These are phyloP conservation scores for Lactarius hengduanensis DNA, from an alignment of 768 basidiomycete genomes.

Conservation along the genomic window DNA sequence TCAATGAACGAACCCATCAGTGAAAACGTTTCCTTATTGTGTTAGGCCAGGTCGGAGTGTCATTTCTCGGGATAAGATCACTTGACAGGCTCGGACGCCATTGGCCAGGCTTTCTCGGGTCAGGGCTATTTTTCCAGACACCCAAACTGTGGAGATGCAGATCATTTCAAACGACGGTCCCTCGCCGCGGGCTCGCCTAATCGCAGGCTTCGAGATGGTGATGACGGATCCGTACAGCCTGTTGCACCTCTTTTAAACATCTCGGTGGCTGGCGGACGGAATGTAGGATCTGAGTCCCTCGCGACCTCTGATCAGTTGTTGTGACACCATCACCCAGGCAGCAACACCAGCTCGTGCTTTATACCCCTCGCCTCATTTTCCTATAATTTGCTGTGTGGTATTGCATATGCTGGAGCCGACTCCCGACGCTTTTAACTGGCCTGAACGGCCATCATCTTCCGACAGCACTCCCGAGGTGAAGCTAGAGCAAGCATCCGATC, in stretches of 20 bases:
- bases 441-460: conserved; percentile 28
- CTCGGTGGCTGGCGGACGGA: conserved; percentile 25
- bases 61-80: conserved; percentile 20
- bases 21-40: conserved; percentile 23
- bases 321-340: conserved; percentile 33
- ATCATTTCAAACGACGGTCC: conserved; percentile 23
- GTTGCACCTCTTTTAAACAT: conserved; percentile 31
- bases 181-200: conserved; percentile 32
- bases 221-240: conserved; percentile 31
- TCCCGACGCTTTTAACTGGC: conserved; percentile 38
- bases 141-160: conserved; percentile 24
- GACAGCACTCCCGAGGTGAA: conserved; percentile 28
- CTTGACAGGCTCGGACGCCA: conserved; percentile 11
- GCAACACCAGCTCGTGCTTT: conserved; percentile 26
- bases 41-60: conserved; percentile 26
- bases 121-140: conserved; percentile 21
- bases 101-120: conserved; percentile 21
- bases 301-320: conserved; percentile 38
- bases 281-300: conserved; percentile 35
- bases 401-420: conserved; percentile 32
- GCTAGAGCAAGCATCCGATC: conserved; percentile 18
- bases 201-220: conserved; percentile 26
- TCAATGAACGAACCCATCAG: conserved; percentile 22
- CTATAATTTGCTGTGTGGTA: conserved; percentile 30
- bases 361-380: conserved; percentile 24